Evolutionary conservation across 2,329 filamentous ascomycete species (phyloP), one percentile per base, ranked within the genome.

Genomic region (Verticillium isaacii): DNA sequence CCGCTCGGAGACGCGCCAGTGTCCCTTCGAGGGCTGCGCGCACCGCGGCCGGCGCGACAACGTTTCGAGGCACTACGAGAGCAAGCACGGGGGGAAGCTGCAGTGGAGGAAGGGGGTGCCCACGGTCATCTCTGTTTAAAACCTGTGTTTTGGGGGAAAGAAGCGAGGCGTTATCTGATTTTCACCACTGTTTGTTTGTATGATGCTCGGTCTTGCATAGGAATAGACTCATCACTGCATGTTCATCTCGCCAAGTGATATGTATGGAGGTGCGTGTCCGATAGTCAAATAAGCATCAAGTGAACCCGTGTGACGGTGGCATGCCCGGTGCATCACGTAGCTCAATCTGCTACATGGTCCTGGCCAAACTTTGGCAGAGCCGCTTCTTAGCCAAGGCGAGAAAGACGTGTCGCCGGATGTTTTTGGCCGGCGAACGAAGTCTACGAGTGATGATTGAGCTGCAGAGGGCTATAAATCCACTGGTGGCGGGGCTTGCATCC

Each of bases 1-100:
- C 17, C 61, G 64, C 39, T 65, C 64, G 58, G 64, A 66, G 61
- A 57, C 63, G 50, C 60, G 64, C 34, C 59, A 60, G 60, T 66
- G 64, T 39, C 64, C 64, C 11, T 59, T 60, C 37, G 45, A 61
- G 32, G 64, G 64, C 14, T 66, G 64, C 64, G 61, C 63, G 9
- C 61, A 66, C 61, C 57, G 57, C 50, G 63, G 64, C 8, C 52
- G 64, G 32, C 57, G 64, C 45, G 64, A 66, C 57, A 66, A 66
- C 41, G 64, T 66, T 34, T 66, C 64, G 58, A 56, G 64, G 63
- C 64, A 66, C 58, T 63, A 65, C 58, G 62, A 63, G 60, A 62
- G 59, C 37, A 66, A 65, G 63, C 64, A 66, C 57, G 64, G 64
- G 23, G 58, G 59, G 52, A 64, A 65, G 54, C 61, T 66, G 54